Base-by-base conservation (phyloP, 1,284 basidiomycete genomes). In the Farysia itapuensis region DNA sequence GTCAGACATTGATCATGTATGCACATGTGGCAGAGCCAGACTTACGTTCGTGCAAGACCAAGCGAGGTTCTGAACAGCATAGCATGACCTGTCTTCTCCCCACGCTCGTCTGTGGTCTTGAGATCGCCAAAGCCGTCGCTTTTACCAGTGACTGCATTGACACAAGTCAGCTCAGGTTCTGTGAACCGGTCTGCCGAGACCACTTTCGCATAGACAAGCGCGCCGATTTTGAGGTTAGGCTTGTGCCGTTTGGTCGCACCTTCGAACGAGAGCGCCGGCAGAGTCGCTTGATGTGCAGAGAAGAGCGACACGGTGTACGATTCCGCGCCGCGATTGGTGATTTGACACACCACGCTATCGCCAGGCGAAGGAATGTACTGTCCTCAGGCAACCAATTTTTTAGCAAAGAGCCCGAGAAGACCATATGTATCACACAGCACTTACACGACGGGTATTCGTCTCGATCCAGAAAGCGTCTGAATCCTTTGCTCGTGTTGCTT, bases 191-290 rank as follows among this genome's bases (percentile, higher is more conserved):
- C 64, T 1, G 67, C 70, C 2, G 47, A 42, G 16, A 63, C 47
- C 12, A 75, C 41, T 7, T 60, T 43, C 2, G 72, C 74, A 24
- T 76, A 76, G 21, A 76, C 64, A 4, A 75, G 37, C 4, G 63
- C 35, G 4, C 74, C 74, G 18, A 74, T 54, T n/a, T 51, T 43
- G 8, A 76, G 53, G 37, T 74, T 73, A 18, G 74, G 74, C 26
- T 64, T 65, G 43, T 72, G 64, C 12, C 74, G 60, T 39, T 74
- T 74, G 3, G 72, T 74, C 7, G 74, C 74, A 16, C 74, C 74
- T 39, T 75, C 71, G 24, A 76, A 76, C 13, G 67, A 49, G 19
- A 76, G 66, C 8, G 56, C 69, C 5, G 74, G 70, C 3, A 76
- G 47, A 8, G 61, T 66, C 19, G 63, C 65, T 2, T 38, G 26